These are phyloP conservation scores for Stellera chamaejasme DNA, from an alignment of 345 rosid genomes.

Conservation along the genomic window DNA sequence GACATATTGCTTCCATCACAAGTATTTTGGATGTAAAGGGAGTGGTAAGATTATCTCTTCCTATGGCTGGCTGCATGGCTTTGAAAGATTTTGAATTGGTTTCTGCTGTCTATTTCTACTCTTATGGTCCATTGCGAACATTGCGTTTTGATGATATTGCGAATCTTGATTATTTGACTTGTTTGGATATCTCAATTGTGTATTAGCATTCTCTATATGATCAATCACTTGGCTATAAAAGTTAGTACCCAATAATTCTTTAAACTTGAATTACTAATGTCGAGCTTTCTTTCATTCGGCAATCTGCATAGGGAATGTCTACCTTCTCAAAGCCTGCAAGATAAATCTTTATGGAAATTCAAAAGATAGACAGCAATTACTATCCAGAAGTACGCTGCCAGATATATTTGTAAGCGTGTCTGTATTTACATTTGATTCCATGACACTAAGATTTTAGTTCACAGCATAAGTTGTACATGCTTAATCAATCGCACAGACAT, in stretches of 20 bases:
- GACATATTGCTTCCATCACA: slow-evolving; percentile 44
- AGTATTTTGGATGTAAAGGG: slow-evolving; percentile 59
- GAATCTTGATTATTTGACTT: neutral
- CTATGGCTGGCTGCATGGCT: neutral
- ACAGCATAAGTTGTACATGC: neutral
- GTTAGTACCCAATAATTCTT: slow-evolving; percentile 1
- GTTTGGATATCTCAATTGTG: too few relatives aligned
- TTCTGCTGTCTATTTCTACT: too few relatives aligned
- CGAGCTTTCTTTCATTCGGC: slow-evolving; percentile 6
- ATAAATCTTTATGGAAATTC: slow-evolving; percentile 51
- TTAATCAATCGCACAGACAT: slow-evolving; percentile 24
- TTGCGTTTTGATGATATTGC: too few relatives aligned
- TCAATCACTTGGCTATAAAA: neutral
- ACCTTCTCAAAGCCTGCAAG: slow-evolving; percentile 64
- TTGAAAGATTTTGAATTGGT: neutral
- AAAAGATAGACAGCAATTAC: slow-evolving; percentile 57
- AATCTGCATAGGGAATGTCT: slow-evolving; percentile 43
- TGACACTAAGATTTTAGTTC: slow-evolving; percentile 2
- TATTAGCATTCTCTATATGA: too few relatives aligned
- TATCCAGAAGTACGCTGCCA: slow-evolving; percentile 77
- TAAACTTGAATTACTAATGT: neutral
- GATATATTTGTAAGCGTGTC: too few relatives aligned
- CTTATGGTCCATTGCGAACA: too few relatives aligned
- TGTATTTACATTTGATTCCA: neutral
- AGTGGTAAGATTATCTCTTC: slow-evolving; percentile 35